Percentiles rank a stretch among this genome's conserved stretches.
Evolutionary conservation across 768 basidiomycete genomes (phyloP).

Genomic region (Boletellus ananiceps): DNA sequence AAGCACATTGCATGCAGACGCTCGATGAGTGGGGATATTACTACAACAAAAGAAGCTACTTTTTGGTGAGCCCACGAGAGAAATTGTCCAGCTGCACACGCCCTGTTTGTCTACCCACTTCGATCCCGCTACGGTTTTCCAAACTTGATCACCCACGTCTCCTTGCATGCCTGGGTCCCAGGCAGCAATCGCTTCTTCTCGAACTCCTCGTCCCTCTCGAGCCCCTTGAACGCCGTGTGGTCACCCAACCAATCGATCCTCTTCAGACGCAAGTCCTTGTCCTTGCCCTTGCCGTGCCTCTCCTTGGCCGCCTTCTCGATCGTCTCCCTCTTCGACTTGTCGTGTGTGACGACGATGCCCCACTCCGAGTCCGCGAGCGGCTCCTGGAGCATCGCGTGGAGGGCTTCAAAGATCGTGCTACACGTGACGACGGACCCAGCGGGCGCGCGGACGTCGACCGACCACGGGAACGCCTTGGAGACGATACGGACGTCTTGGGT

Average conservation of each 20-base stretch:
- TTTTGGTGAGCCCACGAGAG: not conserved
- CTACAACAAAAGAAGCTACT: not conserved
- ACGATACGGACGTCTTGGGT: conserved; percentile 44
- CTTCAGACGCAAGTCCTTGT: conserved; percentile 36
- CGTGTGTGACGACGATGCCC: conserved; percentile 44
- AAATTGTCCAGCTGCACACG: not conserved
- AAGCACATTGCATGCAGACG: not conserved
- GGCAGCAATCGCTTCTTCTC: conserved; percentile 48
- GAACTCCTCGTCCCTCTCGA: conserved; percentile 57
- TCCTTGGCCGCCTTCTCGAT: conserved; percentile 51
- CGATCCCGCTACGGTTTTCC: conserved; percentile 24
- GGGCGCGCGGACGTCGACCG: conserved; percentile 47
- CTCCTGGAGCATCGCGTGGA: conserved; percentile 47
- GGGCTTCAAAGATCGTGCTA: conserved; percentile 50
- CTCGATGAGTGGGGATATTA: not conserved
- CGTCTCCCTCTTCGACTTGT: conserved; percentile 39
- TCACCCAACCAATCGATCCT: conserved; percentile 66
- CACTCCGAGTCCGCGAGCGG: conserved; percentile 64
- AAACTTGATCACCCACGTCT: conserved; percentile 60
- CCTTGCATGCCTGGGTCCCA: conserved; percentile 35
- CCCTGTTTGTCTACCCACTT: no score
- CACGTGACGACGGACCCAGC: conserved; percentile 38
- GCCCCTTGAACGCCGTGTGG: conserved; percentile 52
- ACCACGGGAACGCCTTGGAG: conserved; percentile 63
- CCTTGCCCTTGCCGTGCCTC: conserved; percentile 35